A percentile compares a stretch with the other conserved stretches of the same genome.
Evolutionary conservation across 2,329 filamentous ascomycete genomes (phyloP).

Genomic region (Epichloe bromicola): DNA sequence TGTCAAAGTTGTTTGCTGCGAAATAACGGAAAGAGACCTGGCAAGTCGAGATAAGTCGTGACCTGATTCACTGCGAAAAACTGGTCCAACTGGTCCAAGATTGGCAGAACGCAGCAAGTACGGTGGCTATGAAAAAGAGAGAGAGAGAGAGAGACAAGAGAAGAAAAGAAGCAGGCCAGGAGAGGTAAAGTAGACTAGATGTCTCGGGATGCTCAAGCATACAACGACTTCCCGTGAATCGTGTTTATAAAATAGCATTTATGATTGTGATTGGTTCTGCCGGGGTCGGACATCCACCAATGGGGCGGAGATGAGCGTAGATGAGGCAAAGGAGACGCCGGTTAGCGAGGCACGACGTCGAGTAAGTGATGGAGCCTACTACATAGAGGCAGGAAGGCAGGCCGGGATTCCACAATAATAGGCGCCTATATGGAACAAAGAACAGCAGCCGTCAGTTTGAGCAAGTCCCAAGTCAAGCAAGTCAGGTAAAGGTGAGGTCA

Average conservation of each 20-base stretch:
- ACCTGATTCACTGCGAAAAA: not conserved
- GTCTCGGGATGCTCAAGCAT: conserved; percentile 17
- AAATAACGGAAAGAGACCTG: not conserved
- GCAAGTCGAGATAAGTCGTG: not conserved
- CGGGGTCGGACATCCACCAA: conserved; percentile 20
- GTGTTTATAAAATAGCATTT: conserved; percentile 16
- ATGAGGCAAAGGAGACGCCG: conserved; percentile 22
- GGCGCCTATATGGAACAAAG: conserved; percentile 8
- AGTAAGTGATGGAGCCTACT: conserved; percentile 1
- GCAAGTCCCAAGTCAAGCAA: not conserved
- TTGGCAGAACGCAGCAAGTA: not conserved
- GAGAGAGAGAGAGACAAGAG: not conserved
- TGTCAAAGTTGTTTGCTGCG: not conserved
- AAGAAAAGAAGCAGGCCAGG: conserved; percentile 4
- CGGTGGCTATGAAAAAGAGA: not conserved
- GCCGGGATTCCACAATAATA: conserved; percentile 12
- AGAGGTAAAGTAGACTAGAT: conserved; percentile 6
- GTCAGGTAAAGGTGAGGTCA: not conserved
- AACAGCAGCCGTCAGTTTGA: not conserved
- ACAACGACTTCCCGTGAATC: conserved; percentile 12
- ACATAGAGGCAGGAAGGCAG: conserved; percentile 5
- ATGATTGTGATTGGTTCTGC: conserved; percentile 22
- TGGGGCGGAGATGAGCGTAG: conserved; percentile 19
- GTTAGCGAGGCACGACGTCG: conserved; percentile 18
- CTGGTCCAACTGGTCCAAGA: not conserved